These are phyloP conservation scores for Salicornia ramosissima DNA, from an alignment of 148 eudicot genomes.

Conservation along the genomic window DNA sequence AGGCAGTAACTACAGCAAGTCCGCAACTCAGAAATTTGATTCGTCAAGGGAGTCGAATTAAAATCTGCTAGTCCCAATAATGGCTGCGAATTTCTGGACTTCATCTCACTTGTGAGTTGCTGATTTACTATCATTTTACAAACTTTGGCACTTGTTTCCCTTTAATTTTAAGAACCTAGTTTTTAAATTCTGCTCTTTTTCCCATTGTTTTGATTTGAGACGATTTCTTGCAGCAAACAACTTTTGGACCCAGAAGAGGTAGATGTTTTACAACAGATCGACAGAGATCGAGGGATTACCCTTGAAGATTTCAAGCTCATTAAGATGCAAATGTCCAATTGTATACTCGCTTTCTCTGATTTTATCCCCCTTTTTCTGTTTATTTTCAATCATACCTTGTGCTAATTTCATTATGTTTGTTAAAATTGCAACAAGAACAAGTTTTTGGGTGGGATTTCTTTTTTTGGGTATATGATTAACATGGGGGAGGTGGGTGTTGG, in stretches of 20 bases:
- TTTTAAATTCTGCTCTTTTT: not conserved
- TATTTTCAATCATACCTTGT: not conserved
- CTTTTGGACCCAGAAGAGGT: slow-evolving; percentile 82
- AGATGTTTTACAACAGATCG: slow-evolving; percentile 68
- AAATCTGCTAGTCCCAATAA: slow-evolving; percentile 23
- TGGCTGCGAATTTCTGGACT: slow-evolving; percentile 99
- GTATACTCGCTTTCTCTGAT: slow-evolving; percentile 33
- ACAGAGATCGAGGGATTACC: slow-evolving; percentile 79
- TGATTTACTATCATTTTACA: not conserved
- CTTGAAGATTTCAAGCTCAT: slow-evolving; percentile 88
- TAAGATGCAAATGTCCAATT: slow-evolving; percentile 83
- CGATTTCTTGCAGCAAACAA: slow-evolving; percentile 47
- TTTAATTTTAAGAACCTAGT: not conserved
- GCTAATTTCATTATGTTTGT: not conserved
- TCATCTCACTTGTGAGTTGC: slow-evolving; percentile 79
- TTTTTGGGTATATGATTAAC: slow-evolving; percentile 7
- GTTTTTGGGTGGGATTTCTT: not conserved
- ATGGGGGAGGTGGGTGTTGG: not conserved
- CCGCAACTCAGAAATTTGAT: too few relatives aligned
- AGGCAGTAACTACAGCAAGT: too few relatives aligned
- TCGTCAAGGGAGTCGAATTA: too few relatives aligned
- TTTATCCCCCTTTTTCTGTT: not conserved
- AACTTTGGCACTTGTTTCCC: not conserved
- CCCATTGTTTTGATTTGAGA: not conserved
- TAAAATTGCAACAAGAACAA: not conserved